Base-by-base conservation (phyloP, 805 yeast genomes). In the Kodamaea jinghongensis region DNA sequence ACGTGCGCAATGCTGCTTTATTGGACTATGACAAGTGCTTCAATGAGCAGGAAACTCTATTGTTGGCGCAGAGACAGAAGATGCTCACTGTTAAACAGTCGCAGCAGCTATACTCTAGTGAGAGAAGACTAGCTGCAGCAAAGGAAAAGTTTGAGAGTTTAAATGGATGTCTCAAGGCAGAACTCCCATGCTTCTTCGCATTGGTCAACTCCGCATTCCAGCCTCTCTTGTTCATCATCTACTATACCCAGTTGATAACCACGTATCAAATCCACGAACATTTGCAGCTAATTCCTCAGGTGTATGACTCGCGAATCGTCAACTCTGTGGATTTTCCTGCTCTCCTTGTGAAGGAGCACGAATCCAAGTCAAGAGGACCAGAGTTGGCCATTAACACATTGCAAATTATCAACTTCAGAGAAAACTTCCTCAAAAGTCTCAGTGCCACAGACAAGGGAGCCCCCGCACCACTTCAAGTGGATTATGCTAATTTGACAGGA, bases 141-240 rank as follows among this genome's bases (percentile, higher is more conserved):
- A 55, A 54, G 28, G 39, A 28, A 2, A 46, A 45, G 35, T 75
- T 69, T 47, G 67, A 69, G 2, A 34, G 43, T 8, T 44, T 65
- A 26, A 74, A 76, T 49, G 44, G 50, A 4, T 36, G 47, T 3
- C 57, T 79, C 44, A 74, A 75, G 41, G 42, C 41, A 22, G 83
- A 78, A 30, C 49, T 79, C 1, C 81, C 83, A 0, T 35, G 44
- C 3, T 71, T 76, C 34, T 61, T 71, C 40, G 41, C 55, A 5
- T 51, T 70, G 8, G 54, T 70, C 0, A 42, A 56, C 3, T 34
- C 48, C 10, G 50, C 70, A 16, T 49, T 68, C 28, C 50, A 54
- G 16, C 66, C 65, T 4, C 34, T 72, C 4, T 56, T 65, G 20
- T 39, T 47, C 2, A 49, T 61, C 41, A 41, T 64, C 10, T 76